Evolutionary conservation across 768 basidiomycete species (phyloP).

Genomic region (Nevesoporus exiguus): DNA sequence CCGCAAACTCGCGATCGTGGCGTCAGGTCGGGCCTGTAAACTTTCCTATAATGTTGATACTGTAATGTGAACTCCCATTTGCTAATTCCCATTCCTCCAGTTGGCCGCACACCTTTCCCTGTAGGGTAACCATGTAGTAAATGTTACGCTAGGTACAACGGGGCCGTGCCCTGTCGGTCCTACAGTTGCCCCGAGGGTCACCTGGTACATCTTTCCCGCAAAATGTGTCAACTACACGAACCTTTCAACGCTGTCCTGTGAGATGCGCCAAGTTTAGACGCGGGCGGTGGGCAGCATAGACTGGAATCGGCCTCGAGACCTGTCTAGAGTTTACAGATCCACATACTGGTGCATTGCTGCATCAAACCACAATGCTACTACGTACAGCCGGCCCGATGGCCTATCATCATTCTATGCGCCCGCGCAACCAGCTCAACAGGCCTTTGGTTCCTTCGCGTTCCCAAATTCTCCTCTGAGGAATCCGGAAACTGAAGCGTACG

Average conservation of each 20-base stretch:
- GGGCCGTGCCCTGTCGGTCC: too few species aligned
- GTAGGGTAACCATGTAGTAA: too few species aligned
- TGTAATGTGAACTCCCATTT: too few species aligned
- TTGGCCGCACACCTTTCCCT: too few species aligned
- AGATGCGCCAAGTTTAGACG: background rate
- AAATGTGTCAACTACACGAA: too few species aligned
- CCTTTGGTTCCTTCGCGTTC: slow-evolving; percentile 86
- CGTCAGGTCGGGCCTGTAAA: too few species aligned
- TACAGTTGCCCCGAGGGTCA: too few species aligned
- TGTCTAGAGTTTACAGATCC: background rate
- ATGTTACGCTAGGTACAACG: too few species aligned
- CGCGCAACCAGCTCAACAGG: slow-evolving; percentile 72
- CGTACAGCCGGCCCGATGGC: background rate
- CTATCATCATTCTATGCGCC: slow-evolving; percentile 55
- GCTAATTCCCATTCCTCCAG: too few species aligned
- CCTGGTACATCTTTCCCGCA: too few species aligned
- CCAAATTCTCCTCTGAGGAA: slow-evolving; percentile 79
- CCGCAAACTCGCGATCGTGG: too few species aligned
- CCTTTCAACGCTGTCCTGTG: background rate
- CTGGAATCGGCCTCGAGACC: background rate
- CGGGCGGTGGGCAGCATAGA: background rate
- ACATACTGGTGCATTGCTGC: background rate
- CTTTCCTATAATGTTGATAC: too few species aligned
- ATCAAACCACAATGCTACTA: background rate
- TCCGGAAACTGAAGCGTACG: slow-evolving; percentile 59